These are phyloP conservation scores for Huntiella bhutanensis DNA, from an alignment of 2,329 filamentous ascomycete genomes.

Conservation along the genomic window DNA sequence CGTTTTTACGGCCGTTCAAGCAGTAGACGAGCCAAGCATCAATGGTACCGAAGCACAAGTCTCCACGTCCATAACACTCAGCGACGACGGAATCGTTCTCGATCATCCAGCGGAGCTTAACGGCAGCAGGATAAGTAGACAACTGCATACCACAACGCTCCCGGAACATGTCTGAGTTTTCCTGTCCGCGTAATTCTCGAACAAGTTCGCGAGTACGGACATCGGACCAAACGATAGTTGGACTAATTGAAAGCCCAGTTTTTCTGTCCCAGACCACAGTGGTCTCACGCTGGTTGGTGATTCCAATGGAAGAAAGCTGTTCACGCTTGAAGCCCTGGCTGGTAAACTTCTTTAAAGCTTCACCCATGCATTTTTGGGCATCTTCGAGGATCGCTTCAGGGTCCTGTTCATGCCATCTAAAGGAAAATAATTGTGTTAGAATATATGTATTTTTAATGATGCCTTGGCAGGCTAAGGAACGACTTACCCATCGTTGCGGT, in stretches of 20 bases:
- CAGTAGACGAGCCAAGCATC: constrained; percentile 79
- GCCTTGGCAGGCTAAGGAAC: neutral
- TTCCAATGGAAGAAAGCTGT: constrained; percentile 60
- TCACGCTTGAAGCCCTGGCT: constrained; percentile 46
- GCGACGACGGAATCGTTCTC: constrained; percentile 49
- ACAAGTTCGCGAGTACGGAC: constrained; percentile 57
- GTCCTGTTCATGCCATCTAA: constrained; percentile 79
- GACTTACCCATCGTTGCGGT: constrained; percentile 66
- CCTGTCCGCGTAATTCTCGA: constrained; percentile 50
- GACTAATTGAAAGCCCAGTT: constrained; percentile 63
- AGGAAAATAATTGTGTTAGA: neutral
- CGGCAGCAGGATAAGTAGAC: constrained; percentile 73
- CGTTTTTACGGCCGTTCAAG: constrained; percentile 52
- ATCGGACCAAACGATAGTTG: constrained; percentile 82
- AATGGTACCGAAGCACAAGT: constrained; percentile 68
- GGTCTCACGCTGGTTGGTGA: constrained; percentile 84
- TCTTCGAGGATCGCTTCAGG: constrained; percentile 57
- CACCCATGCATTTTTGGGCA: constrained; percentile 62
- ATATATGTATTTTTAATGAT: neutral
- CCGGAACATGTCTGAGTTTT: constrained; percentile 49
- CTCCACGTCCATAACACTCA: constrained; percentile 55
- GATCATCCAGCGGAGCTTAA: constrained; percentile 71
- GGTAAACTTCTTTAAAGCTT: constrained; percentile 52
- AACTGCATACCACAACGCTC: constrained; percentile 63
- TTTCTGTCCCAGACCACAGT: constrained; percentile 67